These are phyloP conservation scores for Phytopythium helicoides DNA, from an alignment of 352 stramenopile species.

Conservation along the genomic window DNA sequence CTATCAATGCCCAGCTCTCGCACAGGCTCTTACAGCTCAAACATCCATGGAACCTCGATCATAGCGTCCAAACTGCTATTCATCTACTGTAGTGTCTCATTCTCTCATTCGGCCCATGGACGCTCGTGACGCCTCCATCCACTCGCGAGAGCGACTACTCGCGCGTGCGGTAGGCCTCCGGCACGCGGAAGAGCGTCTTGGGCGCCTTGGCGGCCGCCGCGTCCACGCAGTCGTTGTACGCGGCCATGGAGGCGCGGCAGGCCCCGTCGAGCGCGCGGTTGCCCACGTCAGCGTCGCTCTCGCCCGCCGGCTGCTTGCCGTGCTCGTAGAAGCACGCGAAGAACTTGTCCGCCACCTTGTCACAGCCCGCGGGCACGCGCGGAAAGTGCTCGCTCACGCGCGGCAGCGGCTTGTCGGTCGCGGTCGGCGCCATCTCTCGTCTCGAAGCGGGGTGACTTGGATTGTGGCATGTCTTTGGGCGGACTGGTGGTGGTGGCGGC, in stretches of 20 bases:
- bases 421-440: conserved; percentile 7
- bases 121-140: too few species aligned
- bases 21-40: too few species aligned
- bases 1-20: too few species aligned
- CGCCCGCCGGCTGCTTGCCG: conserved; percentile 62
- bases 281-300: conserved; percentile 57
- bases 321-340: conserved; percentile 84
- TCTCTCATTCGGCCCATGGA: too few species aligned
- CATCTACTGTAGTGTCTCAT: too few species aligned
- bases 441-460: background rate
- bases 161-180: conserved; percentile 73
- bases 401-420: conserved; percentile 37
- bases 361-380: conserved; percentile 65
- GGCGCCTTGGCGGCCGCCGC: conserved; percentile 42
- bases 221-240: conserved; percentile 81
- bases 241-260: conserved; percentile 52
- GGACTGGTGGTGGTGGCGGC: background rate
- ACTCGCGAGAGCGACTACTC: too few species aligned
- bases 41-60: too few species aligned
- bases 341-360: conserved; percentile 65
- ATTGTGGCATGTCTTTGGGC: conserved; percentile 11
- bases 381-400: conserved; percentile 78
- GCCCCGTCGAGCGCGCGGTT: conserved; percentile 50
- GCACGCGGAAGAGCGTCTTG: conserved; percentile 80
- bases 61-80: too few species aligned